phyloP scores from a whole-genome alignment of 2,329 filamentous ascomycete species.

The Beauveria scarabaeidicola region DNA sequence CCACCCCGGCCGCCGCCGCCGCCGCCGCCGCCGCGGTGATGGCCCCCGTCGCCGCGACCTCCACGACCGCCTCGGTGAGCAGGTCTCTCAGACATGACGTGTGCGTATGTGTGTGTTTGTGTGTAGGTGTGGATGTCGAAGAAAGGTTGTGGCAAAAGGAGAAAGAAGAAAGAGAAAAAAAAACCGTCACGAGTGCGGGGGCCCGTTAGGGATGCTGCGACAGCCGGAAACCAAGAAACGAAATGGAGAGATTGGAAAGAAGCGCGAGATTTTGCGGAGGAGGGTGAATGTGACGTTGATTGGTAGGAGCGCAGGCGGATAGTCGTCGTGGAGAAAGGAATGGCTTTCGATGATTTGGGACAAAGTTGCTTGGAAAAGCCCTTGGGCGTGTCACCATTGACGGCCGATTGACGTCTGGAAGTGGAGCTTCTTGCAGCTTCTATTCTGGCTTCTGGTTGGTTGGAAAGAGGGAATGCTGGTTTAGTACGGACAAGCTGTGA shows the following conservation, averaged over 20 bases:
- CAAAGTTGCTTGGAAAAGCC: too few species aligned
- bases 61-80: conserved; percentile 36
- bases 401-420: too few species aligned
- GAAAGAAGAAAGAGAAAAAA: not conserved
- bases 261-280: not conserved
- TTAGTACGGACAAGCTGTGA: too few species aligned
- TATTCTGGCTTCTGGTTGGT: too few species aligned
- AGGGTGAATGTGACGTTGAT: not conserved
- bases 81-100: conserved; percentile 43
- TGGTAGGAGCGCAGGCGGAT: not conserved
- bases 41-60: conserved; percentile 32
- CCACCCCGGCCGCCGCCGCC: conserved; percentile 35
- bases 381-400: too few species aligned
- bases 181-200: not conserved
- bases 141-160: not conserved
- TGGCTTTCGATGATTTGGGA: too few species aligned
- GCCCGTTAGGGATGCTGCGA: not conserved
- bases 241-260: not conserved
- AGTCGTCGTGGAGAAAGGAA: too few species aligned
- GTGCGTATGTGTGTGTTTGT: conserved; percentile 16
- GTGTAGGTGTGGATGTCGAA: not conserved
- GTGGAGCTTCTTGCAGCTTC: too few species aligned
- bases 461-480: too few species aligned
- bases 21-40: conserved; percentile 23
- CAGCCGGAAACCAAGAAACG: not conserved